Evolutionary conservation across 2,329 filamentous ascomycete genomes (phyloP).

Genomic region (Botrytis deweyae): DNA sequence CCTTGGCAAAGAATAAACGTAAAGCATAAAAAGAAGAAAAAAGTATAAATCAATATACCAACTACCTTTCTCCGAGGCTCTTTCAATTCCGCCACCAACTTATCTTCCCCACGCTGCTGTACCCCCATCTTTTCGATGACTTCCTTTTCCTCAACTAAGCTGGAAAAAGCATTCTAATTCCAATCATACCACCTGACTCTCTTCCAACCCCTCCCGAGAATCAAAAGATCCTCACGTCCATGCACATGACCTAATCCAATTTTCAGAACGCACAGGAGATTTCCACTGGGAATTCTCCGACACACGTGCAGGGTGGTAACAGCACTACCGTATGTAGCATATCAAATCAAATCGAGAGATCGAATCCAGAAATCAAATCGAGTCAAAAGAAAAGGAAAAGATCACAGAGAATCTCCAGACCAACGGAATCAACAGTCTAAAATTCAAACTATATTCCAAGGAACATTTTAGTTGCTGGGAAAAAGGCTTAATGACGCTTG

Average conservation of each 20-base stretch:
- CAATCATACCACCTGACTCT: not conserved
- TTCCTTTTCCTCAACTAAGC: not conserved
- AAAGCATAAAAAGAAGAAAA: not conserved
- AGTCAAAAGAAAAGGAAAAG: not conserved
- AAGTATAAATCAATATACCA: not conserved
- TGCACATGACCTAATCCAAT: conserved; percentile 6
- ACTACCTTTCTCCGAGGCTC: not conserved
- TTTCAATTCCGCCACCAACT: not conserved
- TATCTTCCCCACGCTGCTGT: not conserved
- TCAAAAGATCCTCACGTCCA: not conserved
- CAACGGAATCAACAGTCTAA: not conserved
- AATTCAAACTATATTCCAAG: not conserved
- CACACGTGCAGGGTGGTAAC: not conserved
- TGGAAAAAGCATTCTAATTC: not conserved
- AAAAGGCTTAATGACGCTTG: not conserved
- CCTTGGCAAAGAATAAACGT: not conserved
- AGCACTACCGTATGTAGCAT: not conserved
- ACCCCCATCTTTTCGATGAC: not conserved
- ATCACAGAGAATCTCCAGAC: not conserved
- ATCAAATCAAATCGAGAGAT: not conserved
- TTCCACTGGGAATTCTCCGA: not conserved
- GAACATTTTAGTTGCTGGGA: not conserved
- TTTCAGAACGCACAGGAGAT: not conserved
- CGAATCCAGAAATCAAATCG: not conserved
- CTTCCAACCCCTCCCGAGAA: not conserved